Base-by-base conservation (phyloP, 306 rosid species). In the Cucumis melo region DNA sequence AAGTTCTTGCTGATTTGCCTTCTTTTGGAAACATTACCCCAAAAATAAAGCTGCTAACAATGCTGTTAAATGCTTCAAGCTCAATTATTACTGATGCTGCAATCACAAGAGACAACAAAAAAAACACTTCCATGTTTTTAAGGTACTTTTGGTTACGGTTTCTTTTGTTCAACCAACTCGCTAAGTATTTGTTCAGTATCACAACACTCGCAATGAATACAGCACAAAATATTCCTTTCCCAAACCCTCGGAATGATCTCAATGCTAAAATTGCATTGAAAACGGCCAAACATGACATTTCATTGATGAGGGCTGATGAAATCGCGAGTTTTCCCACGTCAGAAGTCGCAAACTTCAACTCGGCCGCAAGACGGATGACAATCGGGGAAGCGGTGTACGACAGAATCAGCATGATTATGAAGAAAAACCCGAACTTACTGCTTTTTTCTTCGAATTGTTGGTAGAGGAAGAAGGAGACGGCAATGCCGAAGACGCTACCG, bases 1-100 rank as follows among this genome's bases (percentile, higher is more conserved):
- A 74, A 12, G 97, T 94, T 56, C 98, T 81, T 3, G 97, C 97
- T 3, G 96, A 78, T 83, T 90, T 94, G 8, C 98, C 98, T 82
- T 89, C 93, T 77, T 83, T 94, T 8, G 97, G 97, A 63, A 91
- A 90, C 60, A 73, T 24, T 21, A 90, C 12, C 5, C 98, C 98
- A 15, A 91, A 78, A 17, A 82, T 14, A 41, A 87, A 91, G 54
- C 97, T 91, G 56, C 79, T 82, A 1, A 89, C 36, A 1, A 90
- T 87, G 79, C 98, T 94, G 36, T 87, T 91, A 71, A 77, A 89
- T 7, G 80, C 82, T 58, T 51, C 63, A 64, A 90, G 80, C 77
- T 94, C 97, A 9, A 83, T 86, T 17, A 88, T n/a, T 91, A 94
- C 87, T 5, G 97, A 81, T 8, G 84, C 81, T 7, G 78, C 80